Conservation (phyloP, 192 early-diverging fungal species). For the Backusella mclennaniae region DNA sequence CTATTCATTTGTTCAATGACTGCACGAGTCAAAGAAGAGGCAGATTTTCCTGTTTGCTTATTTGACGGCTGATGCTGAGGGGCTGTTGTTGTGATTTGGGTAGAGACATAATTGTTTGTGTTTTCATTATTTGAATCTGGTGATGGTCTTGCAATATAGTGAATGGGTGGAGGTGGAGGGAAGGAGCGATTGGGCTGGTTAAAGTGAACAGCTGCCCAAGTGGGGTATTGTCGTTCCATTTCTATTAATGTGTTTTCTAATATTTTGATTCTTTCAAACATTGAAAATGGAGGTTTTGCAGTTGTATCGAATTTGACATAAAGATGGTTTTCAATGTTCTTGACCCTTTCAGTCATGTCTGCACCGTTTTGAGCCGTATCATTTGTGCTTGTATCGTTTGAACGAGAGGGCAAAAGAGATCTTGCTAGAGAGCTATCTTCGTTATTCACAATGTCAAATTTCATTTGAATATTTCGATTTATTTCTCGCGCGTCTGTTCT, state of each 20-base stretch:
- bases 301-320: slow-evolving; percentile 60
- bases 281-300: slow-evolving; percentile 13
- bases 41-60: slow-evolving; percentile 46
- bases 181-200: slow-evolving; percentile 65
- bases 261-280: slow-evolving; percentile 60
- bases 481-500: slow-evolving; percentile 70
- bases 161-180: slow-evolving; percentile 26
- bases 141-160: slow-evolving; percentile 11
- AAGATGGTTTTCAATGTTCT: slow-evolving; percentile 73
- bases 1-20: slow-evolving; percentile 52
- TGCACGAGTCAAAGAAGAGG: slow-evolving; percentile 53
- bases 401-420: slow-evolving; percentile 34
- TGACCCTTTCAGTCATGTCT: slow-evolving; percentile 60
- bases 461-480: slow-evolving; percentile 79
- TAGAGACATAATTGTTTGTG: slow-evolving; percentile 14
- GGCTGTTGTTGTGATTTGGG: slow-evolving; percentile 15
- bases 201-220: slow-evolving; percentile 79
- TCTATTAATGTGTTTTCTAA: slow-evolving; percentile 77
- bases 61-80: slow-evolving; percentile 19
- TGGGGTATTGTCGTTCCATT: slow-evolving; percentile 73
- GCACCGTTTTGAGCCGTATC: neutral
- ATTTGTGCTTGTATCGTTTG: neutral
- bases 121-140: slow-evolving; percentile 21
- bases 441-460: slow-evolving; percentile 66
- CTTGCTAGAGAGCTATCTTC: slow-evolving; percentile 62